Conservation (phyloP, 2,329 filamentous ascomycete genomes). For the Zymoseptoria ardabiliae region DNA sequence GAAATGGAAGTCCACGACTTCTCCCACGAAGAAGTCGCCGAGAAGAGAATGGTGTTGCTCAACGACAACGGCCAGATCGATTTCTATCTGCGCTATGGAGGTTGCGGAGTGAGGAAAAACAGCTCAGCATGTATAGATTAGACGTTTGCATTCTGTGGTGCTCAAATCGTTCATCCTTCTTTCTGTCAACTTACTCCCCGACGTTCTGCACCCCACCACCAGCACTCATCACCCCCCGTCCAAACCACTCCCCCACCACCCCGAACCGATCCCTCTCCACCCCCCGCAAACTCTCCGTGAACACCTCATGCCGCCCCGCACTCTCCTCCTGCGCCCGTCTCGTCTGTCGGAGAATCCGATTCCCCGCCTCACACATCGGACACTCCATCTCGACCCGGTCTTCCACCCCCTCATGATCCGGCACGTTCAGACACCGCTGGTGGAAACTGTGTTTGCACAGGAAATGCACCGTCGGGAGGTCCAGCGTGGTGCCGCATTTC, state of each 20-base stretch:
- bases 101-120: conserved; percentile 61
- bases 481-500: conserved; percentile 68
- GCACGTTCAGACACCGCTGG: conserved; percentile 70
- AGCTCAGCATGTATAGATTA: not conserved
- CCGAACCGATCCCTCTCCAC: conserved; percentile 65
- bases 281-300: conserved; percentile 68
- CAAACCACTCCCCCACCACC: conserved; percentile 93
- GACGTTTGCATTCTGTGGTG: not conserved
- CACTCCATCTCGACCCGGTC: conserved; percentile 67
- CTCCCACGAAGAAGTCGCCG: conserved; percentile 81
- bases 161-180: not conserved
- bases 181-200: not conserved
- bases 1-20: conserved; percentile 96
- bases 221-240: conserved; percentile 75
- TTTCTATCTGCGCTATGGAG: conserved; percentile 74
- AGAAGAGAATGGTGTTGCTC: conserved; percentile 76
- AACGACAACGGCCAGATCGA: conserved; percentile 98
- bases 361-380: conserved; percentile 74
- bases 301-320: conserved; percentile 80
- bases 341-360: conserved; percentile 83
- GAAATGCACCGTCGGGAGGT: conserved; percentile 89
- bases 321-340: conserved; percentile 79
- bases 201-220: not conserved
- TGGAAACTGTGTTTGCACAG: conserved; percentile 97
- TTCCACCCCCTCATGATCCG: conserved; percentile 28